Evolutionary conservation across 2,329 filamentous ascomycete genomes (phyloP).

Genomic region (Diaporthe aspalathi): DNA sequence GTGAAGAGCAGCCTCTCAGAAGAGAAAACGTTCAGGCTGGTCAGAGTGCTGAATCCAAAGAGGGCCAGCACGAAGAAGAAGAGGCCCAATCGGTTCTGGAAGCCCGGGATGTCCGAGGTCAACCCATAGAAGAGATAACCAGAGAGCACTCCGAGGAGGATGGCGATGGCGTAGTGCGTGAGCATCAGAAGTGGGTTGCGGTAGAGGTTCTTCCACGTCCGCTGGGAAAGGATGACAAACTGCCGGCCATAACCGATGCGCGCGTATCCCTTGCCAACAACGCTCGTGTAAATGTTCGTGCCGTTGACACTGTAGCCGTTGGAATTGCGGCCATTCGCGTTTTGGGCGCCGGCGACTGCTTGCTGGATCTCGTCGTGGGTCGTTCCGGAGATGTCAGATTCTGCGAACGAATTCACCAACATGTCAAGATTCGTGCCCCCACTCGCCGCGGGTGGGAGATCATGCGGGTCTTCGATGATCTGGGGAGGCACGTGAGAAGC

Average conservation of each 20-base stretch:
- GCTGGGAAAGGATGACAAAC: constrained; percentile 87
- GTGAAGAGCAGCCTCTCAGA: constrained; percentile 91
- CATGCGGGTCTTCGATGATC: constrained; percentile 76
- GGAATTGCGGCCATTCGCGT: constrained; percentile 73
- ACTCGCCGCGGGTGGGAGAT: constrained; percentile 68
- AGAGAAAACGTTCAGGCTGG: constrained; percentile 92
- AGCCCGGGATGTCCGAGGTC: constrained; percentile 95
- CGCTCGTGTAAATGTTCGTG: constrained; percentile 63
- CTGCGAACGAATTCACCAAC: constrained; percentile 79
- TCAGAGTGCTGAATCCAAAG: constrained; percentile 96
- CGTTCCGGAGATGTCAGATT: constrained; percentile 79
- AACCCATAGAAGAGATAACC: constrained; percentile 97
- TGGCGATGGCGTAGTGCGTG: constrained; percentile 97
- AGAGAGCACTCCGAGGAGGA: constrained; percentile 91
- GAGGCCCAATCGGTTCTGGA: constrained; percentile 95
- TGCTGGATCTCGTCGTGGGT: constrained; percentile 83
- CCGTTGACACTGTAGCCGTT: constrained; percentile 62
- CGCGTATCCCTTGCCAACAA: constrained; percentile 82
- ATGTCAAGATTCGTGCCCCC: constrained; percentile 83
- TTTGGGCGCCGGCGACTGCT: constrained; percentile 72
- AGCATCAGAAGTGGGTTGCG: constrained; percentile 98
- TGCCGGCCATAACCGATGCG: constrained; percentile 84
- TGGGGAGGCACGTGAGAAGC: constrained; percentile 62
- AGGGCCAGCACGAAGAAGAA: constrained; percentile 98
- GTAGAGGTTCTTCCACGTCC: constrained; percentile 98